Evolutionary conservation across 768 basidiomycete genomes (phyloP).

Genomic region (Tylopilus balloui): DNA sequence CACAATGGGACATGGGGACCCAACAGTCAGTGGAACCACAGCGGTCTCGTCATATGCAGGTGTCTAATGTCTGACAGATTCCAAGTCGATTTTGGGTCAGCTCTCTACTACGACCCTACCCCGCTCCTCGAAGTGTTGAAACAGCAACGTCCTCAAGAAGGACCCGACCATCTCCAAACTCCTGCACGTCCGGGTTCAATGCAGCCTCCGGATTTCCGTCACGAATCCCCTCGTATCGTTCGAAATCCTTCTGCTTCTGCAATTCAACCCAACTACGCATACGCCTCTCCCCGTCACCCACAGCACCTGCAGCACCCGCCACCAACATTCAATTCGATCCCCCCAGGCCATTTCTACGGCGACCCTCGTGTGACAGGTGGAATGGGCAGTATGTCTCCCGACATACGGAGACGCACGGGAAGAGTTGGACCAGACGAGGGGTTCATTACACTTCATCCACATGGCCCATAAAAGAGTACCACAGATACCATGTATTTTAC

Average conservation of each 20-base stretch:
- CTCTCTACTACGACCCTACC: constrained; percentile 70
- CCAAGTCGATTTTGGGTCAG: constrained; percentile 67
- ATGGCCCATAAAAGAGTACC: constrained; percentile 16
- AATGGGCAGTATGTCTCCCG: constrained; percentile 36
- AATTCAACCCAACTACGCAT: constrained; percentile 27
- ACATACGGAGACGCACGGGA: constrained; percentile 29
- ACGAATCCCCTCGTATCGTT: constrained; percentile 31
- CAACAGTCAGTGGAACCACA: constrained; percentile 58
- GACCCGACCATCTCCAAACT: constrained; percentile 19
- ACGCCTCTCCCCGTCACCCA: constrained; percentile 31
- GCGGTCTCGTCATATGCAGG: neutral
- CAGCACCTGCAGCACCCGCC: constrained; percentile 24
- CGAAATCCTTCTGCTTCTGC: constrained; percentile 30
- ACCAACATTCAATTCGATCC: constrained; percentile 30
- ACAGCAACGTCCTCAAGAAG: constrained; percentile 29
- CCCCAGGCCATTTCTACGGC: constrained; percentile 42
- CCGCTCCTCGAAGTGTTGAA: constrained; percentile 51
- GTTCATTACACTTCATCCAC: constrained; percentile 28
- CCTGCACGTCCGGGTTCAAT: constrained; percentile 24
- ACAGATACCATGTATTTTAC: constrained; percentile 10
- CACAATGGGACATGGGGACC: constrained; percentile 85
- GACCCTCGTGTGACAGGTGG: constrained; percentile 28
- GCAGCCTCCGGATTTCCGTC: constrained; percentile 33
- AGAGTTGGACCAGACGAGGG: constrained; percentile 32
- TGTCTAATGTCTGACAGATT: constrained; percentile 43